Conservation (phyloP, 805 yeast genomes). For the Zygoascus flipseniorum region DNA sequence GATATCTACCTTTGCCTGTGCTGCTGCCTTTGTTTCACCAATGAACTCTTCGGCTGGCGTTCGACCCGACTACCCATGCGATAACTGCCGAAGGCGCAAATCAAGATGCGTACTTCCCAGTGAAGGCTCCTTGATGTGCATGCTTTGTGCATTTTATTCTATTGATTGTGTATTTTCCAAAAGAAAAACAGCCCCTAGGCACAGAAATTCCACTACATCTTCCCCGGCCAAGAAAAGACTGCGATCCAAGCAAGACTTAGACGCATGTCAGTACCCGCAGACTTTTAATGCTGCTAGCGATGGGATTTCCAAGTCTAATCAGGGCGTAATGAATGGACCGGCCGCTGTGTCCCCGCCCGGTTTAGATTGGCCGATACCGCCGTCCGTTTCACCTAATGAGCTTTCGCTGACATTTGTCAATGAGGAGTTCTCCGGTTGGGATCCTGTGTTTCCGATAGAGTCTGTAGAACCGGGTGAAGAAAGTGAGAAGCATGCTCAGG, state of each 20-base stretch:
- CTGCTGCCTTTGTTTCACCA: background rate
- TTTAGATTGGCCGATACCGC: too few species aligned
- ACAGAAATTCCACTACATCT: too few species aligned
- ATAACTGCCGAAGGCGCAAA: constrained; percentile 9
- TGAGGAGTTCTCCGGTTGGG: background rate
- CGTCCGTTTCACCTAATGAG: background rate
- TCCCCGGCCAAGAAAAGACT: too few species aligned
- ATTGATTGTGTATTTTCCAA: constrained; percentile 6
- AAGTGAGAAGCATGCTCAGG: background rate
- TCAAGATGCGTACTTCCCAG: constrained; percentile 8
- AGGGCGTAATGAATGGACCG: too few species aligned
- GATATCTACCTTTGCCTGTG: background rate
- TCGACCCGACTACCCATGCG: constrained; percentile 11
- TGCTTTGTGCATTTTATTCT: constrained; percentile 8
- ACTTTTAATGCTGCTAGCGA: too few species aligned
- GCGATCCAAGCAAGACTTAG: too few species aligned
- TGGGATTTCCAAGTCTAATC: too few species aligned
- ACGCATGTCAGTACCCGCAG: too few species aligned
- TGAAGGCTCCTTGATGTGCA: constrained; percentile 3
- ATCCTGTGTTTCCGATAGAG: background rate
- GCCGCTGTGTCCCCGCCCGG: too few species aligned
- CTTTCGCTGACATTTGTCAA: background rate
- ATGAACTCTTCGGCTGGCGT: background rate
- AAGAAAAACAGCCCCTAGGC: too few species aligned
- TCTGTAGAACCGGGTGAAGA: background rate